Conservation (phyloP, 2,329 filamentous ascomycete genomes). For the Trichophyton schoenleinii region DNA sequence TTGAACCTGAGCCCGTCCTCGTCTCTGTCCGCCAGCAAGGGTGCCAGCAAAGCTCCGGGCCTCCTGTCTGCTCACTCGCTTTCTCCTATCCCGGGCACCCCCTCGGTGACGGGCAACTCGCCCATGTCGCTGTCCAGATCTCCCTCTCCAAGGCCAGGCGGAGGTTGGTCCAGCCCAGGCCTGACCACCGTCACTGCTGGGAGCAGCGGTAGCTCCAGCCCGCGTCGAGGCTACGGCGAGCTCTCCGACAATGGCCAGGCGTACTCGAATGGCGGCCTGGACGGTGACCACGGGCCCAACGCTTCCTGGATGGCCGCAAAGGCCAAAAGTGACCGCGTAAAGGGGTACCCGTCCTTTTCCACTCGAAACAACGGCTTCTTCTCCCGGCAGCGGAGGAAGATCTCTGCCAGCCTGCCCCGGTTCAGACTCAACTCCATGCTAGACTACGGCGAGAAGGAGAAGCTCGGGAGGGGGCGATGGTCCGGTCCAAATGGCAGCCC, state of each 20-base stretch:
- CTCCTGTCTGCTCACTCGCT: constrained; percentile 22
- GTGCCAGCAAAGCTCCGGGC: constrained; percentile 14
- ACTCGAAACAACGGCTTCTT: constrained; percentile 81
- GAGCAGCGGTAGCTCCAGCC: constrained; percentile 44
- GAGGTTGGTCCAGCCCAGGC: constrained; percentile 79
- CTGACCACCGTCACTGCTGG: constrained; percentile 57
- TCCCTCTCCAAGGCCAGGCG: constrained; percentile 69
- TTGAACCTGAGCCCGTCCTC: constrained; percentile 6
- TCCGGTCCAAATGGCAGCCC: constrained; percentile 27
- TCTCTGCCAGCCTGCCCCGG: constrained; percentile 66
- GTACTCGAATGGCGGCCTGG: constrained; percentile 7
- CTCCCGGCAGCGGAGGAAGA: constrained; percentile 64
- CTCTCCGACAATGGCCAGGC: constrained; percentile 41
- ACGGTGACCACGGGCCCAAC: constrained; percentile 18
- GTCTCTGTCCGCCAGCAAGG: constrained; percentile 3
- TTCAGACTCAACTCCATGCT: constrained; percentile 43
- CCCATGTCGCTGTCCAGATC: constrained; percentile 76
- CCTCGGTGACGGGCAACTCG: constrained; percentile 44
- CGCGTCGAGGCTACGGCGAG: constrained; percentile 40
- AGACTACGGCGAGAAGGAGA: constrained; percentile 65
- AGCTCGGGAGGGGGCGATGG: constrained; percentile 51
- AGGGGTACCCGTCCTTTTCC: constrained; percentile 65
- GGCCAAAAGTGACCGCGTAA: constrained; percentile 59
- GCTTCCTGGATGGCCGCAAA: constrained; percentile 76
- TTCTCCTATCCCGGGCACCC: constrained; percentile 45